Evolutionary conservation across 2,329 filamentous ascomycete genomes (phyloP), one percentile per base, ranked within the genome.

Genomic region (Chrysosporium queenslandicum): DNA sequence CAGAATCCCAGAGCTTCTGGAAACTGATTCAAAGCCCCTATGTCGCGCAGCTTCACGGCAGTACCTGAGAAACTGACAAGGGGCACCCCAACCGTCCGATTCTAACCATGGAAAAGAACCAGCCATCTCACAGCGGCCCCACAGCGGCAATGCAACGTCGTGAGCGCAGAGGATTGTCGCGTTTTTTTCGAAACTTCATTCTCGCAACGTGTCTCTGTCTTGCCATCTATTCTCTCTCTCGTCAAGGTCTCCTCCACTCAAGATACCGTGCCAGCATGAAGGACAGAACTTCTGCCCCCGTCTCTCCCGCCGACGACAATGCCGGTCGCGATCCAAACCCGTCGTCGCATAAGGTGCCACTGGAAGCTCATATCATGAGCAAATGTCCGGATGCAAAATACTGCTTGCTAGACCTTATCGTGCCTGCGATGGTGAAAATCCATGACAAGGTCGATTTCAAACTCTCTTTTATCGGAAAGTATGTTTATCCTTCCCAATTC

Each of bases 301-400:
- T 36, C 2, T 30, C 29, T 20, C 14, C 29, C 18, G 27, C 21
- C 16, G 42, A 40, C 47, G 47, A 50, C 43, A 45, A 51, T 37
- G 49, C 39, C n/a, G 49, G 39, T 20, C 32, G 20, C n/a, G 49
- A 43, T 16, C 39, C 49, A 11, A 45, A 34, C 7, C 34, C 42
- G 7, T 37, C 29, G 20, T 45, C 49, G 23, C 46, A 56, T 53
- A 30, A 61, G 53, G 85, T 97, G 3, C 86, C 88, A 3, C 71
- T 98, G 1, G 92, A 98, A 67, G 87, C 88, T 52, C 91, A 97
- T 68, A 92, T 97, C 61, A 98, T 97, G 84, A 87, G 83, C 71
- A 96, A 97, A 76, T 98, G 92, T 63, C 90, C 91, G 0, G 92
- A 98, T 69, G 89, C 92, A 1, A 78, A 77, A 67, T 85, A 87